Percentiles rank a stretch among this genome's conserved stretches.
Conservation (phyloP, 495 filamentous ascomycete species). For the Cairneyella variabilis region DNA sequence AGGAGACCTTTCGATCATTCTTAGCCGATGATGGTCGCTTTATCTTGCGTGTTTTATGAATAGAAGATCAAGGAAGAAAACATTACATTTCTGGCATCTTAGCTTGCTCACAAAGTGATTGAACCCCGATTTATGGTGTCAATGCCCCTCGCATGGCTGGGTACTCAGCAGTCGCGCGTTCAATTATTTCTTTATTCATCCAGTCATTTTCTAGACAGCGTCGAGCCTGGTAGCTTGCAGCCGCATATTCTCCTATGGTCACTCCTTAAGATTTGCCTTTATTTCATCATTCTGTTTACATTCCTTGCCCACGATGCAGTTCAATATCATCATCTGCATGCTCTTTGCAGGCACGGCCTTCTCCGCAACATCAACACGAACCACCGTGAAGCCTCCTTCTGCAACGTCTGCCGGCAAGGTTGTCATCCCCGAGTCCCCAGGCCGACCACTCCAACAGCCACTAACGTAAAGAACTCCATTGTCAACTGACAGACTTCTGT, state of each 20-base stretch:
- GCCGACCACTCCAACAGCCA: constrained; percentile 1
- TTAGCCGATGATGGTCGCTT: not conserved
- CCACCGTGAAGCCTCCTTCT: not conserved
- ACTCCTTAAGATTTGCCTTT: not conserved
- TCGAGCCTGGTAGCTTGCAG: constrained; percentile 3
- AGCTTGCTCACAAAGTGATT: not conserved
- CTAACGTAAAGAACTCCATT: constrained; percentile 11
- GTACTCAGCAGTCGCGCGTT: too few relatives aligned
- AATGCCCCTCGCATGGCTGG: not conserved
- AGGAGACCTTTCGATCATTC: not conserved
- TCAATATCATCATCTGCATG: not conserved
- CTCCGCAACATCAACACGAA: not conserved
- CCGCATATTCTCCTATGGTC: not conserved
- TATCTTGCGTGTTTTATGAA: not conserved
- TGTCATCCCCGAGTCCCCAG: constrained; percentile 1
- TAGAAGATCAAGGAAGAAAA: not conserved
- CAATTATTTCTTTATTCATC: not conserved
- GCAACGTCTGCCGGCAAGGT: not conserved
- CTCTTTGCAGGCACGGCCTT: constrained; percentile 2
- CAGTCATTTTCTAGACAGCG: not conserved
- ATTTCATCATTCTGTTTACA: not conserved
- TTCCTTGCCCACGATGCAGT: constrained; percentile 2
- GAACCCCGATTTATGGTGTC: not conserved
- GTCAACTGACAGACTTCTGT: constrained; percentile 5
- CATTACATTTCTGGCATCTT: not conserved